Evolutionary conservation across 176 grass and related monocot genomes (phyloP).

Genomic region (Musa beccarii): DNA sequence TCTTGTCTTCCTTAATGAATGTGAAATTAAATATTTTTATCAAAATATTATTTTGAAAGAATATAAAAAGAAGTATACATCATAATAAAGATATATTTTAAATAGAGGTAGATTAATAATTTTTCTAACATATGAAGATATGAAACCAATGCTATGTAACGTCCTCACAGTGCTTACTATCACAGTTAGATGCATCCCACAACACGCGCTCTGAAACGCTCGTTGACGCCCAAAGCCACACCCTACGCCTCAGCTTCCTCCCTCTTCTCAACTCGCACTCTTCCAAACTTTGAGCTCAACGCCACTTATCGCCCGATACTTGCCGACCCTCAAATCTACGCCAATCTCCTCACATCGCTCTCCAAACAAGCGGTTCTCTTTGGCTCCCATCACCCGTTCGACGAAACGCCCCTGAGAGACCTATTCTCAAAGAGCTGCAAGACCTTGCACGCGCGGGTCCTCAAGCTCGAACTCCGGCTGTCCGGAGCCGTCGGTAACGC

Average conservation of each 20-base stretch:
- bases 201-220: not conserved
- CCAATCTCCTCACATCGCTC: conserved; percentile 26
- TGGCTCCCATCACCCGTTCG: conserved; percentile 26
- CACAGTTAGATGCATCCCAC: not conserved
- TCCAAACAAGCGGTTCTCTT: conserved; percentile 13
- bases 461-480: conserved; percentile 27
- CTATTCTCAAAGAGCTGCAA: conserved; percentile 25
- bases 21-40: too few relatives aligned
- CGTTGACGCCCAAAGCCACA: not conserved
- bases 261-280: not conserved
- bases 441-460: conserved; percentile 23
- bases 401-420: conserved; percentile 8
- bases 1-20: too few relatives aligned
- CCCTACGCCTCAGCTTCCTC: too few relatives aligned
- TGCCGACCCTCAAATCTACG: conserved; percentile 8
- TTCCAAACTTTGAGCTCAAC: not conserved
- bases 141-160: too few relatives aligned
- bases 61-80: too few relatives aligned
- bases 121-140: too few relatives aligned
- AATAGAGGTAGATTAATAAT: too few relatives aligned
- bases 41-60: too few relatives aligned
- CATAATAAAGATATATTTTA: too few relatives aligned
- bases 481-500: conserved; percentile 17
- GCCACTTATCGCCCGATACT: not conserved
- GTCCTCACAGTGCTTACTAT: too few relatives aligned